Evolutionary conservation across 2,329 filamentous ascomycete species (phyloP).

Genomic region (Ophiostoma australiae): DNA sequence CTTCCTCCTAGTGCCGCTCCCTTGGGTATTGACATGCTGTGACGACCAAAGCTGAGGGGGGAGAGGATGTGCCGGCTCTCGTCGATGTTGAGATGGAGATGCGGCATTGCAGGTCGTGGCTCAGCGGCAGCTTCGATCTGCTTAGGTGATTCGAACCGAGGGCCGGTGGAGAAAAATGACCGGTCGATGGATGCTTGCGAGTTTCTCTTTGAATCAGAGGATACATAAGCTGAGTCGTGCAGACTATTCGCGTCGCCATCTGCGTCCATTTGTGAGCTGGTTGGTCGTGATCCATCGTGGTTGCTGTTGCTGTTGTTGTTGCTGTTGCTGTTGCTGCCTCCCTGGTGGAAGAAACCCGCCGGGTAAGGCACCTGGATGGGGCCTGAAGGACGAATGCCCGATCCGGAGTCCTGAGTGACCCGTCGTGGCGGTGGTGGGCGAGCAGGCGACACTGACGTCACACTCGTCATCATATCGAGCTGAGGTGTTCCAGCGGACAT

Average conservation of each 20-base stretch:
- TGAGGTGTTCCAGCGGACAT: constrained; percentile 5
- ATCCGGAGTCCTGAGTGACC: constrained; percentile 47
- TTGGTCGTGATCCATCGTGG: neutral
- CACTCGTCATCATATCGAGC: neutral
- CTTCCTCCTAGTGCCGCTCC: neutral
- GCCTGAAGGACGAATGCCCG: constrained; percentile 18
- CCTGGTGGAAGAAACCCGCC: constrained; percentile 5
- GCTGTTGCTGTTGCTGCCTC: neutral
- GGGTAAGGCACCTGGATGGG: neutral
- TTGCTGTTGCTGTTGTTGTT: neutral
- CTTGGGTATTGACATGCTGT: constrained; percentile 36
- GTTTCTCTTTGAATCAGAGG: constrained; percentile 50
- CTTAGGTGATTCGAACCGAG: constrained; percentile 45
- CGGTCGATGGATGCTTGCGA: constrained; percentile 46
- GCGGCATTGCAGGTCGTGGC: constrained; percentile 29
- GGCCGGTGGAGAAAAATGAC: constrained; percentile 39
- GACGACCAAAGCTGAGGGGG: constrained; percentile 48
- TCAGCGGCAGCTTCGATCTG: constrained; percentile 39
- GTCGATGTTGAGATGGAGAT: constrained; percentile 44
- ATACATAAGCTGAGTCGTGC: constrained; percentile 52
- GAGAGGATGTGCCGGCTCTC: constrained; percentile 42
- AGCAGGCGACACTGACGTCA: neutral
- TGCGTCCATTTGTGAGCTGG: constrained; percentile 39
- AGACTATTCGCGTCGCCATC: constrained; percentile 44
- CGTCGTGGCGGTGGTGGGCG: constrained; percentile 32